Conservation (phyloP, 345 rosid species). For the Hevea brasiliensis region DNA sequence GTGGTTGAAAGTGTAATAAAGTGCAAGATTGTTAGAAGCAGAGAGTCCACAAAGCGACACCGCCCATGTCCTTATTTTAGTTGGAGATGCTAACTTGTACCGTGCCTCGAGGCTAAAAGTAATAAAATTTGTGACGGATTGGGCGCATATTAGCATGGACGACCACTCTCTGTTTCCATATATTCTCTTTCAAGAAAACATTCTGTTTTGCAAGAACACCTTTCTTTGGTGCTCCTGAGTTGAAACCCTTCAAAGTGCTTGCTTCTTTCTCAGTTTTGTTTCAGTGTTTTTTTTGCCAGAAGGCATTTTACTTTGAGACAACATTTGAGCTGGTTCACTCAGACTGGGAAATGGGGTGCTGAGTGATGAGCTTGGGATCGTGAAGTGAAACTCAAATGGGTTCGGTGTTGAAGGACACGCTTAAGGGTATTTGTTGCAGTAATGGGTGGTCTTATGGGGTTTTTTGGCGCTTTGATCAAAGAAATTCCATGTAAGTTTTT, state of each 20-base stretch:
- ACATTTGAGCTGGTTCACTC: neutral
- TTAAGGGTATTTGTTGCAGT: conserved; percentile 62
- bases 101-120: too few species aligned
- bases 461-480: conserved; percentile 71
- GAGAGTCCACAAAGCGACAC: conserved; percentile 4
- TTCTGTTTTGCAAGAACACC: neutral
- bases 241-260: conserved; percentile 5
- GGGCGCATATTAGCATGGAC: neutral
- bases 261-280: conserved; percentile 4
- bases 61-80: neutral
- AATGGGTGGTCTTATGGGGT: conserved; percentile 88
- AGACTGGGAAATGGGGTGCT: neutral
- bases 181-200: neutral
- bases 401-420: conserved; percentile 43
- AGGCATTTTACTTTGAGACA: neutral
- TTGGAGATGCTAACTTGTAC: neutral
- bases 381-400: conserved; percentile 19
- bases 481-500: conserved; percentile 61
- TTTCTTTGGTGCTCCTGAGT: neutral
- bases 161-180: conserved; percentile 26
- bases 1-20: too few species aligned
- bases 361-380: conserved; percentile 19
- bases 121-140: too few species aligned
- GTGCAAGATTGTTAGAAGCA: neutral
- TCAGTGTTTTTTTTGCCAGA: conserved; percentile 3